Conservation (phyloP, 768 basidiomycete species). For the Trametes villosa region DNA sequence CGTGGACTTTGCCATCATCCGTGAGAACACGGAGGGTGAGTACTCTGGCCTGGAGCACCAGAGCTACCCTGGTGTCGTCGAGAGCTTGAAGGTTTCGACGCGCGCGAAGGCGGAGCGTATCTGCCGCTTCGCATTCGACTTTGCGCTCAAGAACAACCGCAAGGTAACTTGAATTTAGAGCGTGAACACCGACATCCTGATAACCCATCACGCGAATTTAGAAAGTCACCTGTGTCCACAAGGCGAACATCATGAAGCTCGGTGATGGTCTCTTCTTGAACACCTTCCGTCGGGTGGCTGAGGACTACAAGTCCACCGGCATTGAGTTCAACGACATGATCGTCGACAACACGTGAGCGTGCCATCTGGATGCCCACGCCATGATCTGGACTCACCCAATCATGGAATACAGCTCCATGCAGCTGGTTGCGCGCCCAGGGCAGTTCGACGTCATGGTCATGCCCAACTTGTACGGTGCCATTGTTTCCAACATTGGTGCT, state of each 20-base stretch:
- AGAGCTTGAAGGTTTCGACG: slow-evolving; percentile 96
- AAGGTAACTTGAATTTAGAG: no score
- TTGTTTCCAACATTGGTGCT: slow-evolving; percentile 93
- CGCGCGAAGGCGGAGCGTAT: slow-evolving; percentile 96
- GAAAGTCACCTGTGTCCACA: slow-evolving; percentile 99
- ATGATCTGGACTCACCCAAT: not conserved
- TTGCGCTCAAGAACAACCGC: slow-evolving; percentile 96
- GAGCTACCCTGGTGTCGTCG: slow-evolving; percentile 97
- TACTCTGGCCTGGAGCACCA: slow-evolving; percentile 99
- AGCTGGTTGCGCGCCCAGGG: slow-evolving; percentile 91
- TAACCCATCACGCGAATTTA: slow-evolving; percentile 41
- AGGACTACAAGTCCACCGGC: slow-evolving; percentile 93
- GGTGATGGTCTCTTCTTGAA: slow-evolving; percentile 99
- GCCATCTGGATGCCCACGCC: no score
- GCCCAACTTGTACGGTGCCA: slow-evolving; percentile 97
- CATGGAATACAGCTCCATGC: slow-evolving; percentile 76
- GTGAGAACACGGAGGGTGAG: slow-evolving; percentile 99
- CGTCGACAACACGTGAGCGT: slow-evolving; percentile 96
- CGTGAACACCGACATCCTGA: no score
- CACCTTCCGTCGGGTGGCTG: slow-evolving; percentile 94
- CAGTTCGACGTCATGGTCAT: slow-evolving; percentile 99
- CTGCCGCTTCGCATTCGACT: slow-evolving; percentile 96
- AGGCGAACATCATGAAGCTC: slow-evolving; percentile 99
- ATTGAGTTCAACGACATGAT: slow-evolving; percentile 98
- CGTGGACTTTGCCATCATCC: slow-evolving; percentile 99